These are phyloP conservation scores for Metschnikowia noctiluminum DNA, from an alignment of 805 yeast genomes.

Conservation along the genomic window DNA sequence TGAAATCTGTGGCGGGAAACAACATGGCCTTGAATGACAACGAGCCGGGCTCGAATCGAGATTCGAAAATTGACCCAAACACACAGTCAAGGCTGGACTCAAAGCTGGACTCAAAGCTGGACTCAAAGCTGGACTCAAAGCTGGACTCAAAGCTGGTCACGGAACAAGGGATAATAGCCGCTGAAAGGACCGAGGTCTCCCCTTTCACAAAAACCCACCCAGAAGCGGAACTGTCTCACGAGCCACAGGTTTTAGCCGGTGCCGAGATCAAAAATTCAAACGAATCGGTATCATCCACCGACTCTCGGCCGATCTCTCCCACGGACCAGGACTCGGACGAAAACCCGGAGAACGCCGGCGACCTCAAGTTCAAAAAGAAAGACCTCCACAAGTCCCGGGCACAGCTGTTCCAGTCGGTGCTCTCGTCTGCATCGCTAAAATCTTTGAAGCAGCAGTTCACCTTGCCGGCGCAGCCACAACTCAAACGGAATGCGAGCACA, in stretches of 20 bases:
- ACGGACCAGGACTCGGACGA: conserved; percentile 7
- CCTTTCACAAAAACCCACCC: no score
- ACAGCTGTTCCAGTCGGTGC: conserved; percentile 43
- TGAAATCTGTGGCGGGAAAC: neutral
- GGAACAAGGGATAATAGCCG: neutral
- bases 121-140: no score
- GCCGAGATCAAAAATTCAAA: neutral
- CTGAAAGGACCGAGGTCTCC: neutral
- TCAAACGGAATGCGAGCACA: conserved; percentile 14
- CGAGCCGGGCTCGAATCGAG: no score
- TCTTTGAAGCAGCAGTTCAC: conserved; percentile 32
- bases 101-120: no score
- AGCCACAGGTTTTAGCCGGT: neutral
- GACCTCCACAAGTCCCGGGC: conserved; percentile 36
- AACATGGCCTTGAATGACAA: neutral
- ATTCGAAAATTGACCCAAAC: no score
- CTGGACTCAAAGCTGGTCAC: no score
- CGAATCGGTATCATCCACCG: neutral
- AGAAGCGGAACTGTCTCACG: no score
- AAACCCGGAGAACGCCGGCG: conserved; percentile 12
- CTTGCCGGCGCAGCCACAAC: conserved; percentile 12
- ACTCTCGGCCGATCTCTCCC: conserved; percentile 4
- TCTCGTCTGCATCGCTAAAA: conserved; percentile 42
- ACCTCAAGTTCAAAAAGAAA: conserved; percentile 37
- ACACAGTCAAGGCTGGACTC: no score